Base-by-base conservation (phyloP, 805 yeast genomes). In the Lachancea quebecensis region DNA sequence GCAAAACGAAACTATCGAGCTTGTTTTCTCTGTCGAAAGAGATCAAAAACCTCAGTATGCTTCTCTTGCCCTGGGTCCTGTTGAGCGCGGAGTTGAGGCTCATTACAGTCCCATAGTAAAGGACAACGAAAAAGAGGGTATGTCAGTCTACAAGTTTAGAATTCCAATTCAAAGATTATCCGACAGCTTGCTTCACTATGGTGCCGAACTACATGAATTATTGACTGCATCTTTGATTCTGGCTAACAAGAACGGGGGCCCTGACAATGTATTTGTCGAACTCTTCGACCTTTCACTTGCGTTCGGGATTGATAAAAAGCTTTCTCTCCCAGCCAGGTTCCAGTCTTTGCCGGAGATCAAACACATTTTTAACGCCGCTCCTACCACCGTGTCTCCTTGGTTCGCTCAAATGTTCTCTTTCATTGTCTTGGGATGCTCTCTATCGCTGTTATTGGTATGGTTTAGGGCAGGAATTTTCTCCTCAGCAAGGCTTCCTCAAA, bases 341-440 rank as follows among this genome's bases (percentile, higher is more conserved):
- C 82, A 74, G 2, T 60, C 73, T 11, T 62, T 72, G 58, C 77
- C 81, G 2, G 89, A 82, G 64, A 82, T 87, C 51, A 63, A 62
- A 51, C 88, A 85, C 62, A 59, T 65, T 32, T 88, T 87, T 68
- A 72, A 70, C 45, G 60, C 65, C 3, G 75, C 74, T n/a, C 78
- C 80, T 16, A 63, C 63, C 30, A 76, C 81, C 31, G 79, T 77
- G 10, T 67, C 75, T 45, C 64, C 77, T 8, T 49, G 70, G 2
- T 51, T 84, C 18, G 81, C 90, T 2, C 50, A 72, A 9, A 52
- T 72, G 0, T 82, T 84, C 54, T 69, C 73, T 15, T 68, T 66
- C 2, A 66, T 65, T 5, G 73, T 78, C 11, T 50, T 68, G 11
- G 69, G 59, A 0, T 64, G 78, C 42, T 60, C 75, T 16, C 48